These are phyloP conservation scores for Dothistroma septosporum DNA, from an alignment of 2,329 filamentous ascomycete species.

Conservation along the genomic window DNA sequence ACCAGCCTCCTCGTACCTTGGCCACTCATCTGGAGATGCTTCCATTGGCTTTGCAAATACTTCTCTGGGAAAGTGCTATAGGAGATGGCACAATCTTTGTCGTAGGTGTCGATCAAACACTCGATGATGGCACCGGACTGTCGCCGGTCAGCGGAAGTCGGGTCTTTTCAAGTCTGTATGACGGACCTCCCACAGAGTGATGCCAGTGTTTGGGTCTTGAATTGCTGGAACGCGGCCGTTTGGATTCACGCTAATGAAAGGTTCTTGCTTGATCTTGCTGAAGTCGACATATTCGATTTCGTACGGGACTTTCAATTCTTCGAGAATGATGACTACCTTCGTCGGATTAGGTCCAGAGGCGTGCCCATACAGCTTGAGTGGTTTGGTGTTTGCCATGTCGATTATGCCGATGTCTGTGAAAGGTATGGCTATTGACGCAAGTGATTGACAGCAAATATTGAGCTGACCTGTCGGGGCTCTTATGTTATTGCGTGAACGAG, in stretches of 20 bases:
- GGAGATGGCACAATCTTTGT: constrained; percentile 28
- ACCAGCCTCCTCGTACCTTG: constrained; percentile 9
- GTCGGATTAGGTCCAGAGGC: constrained; percentile 38
- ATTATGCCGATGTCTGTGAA: not conserved
- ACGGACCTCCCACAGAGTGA: constrained; percentile 37
- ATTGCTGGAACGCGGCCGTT: constrained; percentile 44
- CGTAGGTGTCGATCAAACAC: constrained; percentile 32
- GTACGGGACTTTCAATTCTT: constrained; percentile 44
- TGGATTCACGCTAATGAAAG: constrained; percentile 40
- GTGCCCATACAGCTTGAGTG: constrained; percentile 31
- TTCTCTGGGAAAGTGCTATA: constrained; percentile 26
- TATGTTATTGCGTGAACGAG: no score
- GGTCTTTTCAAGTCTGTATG: not conserved
- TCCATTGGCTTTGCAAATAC: constrained; percentile 29
- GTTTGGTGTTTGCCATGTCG: constrained; percentile 19
- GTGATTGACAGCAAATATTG: no score
- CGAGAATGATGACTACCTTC: constrained; percentile 45
- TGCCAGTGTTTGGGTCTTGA: constrained; percentile 43
- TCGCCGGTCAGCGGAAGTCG: not conserved
- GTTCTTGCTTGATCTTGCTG: constrained; percentile 40
- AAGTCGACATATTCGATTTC: constrained; percentile 37
- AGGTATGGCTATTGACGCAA: no score
- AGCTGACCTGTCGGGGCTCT: no score
- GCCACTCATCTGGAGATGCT: constrained; percentile 32
- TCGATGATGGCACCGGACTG: constrained; percentile 28